Conservation (phyloP, 257 asterid genomes). For the Avicennia marina region DNA sequence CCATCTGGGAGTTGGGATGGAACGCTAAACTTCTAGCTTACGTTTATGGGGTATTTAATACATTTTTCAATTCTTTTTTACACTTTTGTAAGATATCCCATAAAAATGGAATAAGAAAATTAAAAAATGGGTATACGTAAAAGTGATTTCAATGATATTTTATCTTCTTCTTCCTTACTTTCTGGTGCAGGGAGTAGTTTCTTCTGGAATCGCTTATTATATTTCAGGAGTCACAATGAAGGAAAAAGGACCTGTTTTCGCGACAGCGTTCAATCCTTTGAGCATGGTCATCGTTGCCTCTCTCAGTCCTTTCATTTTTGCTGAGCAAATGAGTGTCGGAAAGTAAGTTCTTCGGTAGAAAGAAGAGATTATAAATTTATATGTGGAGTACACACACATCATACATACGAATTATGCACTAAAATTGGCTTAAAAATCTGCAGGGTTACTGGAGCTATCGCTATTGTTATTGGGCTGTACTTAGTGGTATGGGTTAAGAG, state of each 20-base stretch:
- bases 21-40: conserved; percentile 44
- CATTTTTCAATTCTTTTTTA: no score
- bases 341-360: conserved; percentile 27
- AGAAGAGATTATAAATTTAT: background rate
- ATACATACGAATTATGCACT: background rate
- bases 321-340: conserved; percentile 47
- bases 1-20: conserved; percentile 54
- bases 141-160: background rate
- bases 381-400: no score
- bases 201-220: conserved; percentile 44
- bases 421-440: background rate
- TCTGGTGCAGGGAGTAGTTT: conserved; percentile 45
- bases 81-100: no score
- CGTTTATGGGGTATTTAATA: conserved; percentile 44
- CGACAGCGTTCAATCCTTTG: conserved; percentile 48
- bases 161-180: background rate
- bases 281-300: conserved; percentile 50
- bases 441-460: conserved; percentile 40
- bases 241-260: conserved; percentile 57
- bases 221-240: conserved; percentile 44
- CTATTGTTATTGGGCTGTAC: conserved; percentile 40
- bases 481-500: conserved; percentile 49
- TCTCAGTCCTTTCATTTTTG: conserved; percentile 42
- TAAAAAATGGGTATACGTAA: background rate
- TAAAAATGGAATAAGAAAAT: no score